Conservation (phyloP, 2,329 filamentous ascomycete species). For the Hypoxylon sp. region DNA sequence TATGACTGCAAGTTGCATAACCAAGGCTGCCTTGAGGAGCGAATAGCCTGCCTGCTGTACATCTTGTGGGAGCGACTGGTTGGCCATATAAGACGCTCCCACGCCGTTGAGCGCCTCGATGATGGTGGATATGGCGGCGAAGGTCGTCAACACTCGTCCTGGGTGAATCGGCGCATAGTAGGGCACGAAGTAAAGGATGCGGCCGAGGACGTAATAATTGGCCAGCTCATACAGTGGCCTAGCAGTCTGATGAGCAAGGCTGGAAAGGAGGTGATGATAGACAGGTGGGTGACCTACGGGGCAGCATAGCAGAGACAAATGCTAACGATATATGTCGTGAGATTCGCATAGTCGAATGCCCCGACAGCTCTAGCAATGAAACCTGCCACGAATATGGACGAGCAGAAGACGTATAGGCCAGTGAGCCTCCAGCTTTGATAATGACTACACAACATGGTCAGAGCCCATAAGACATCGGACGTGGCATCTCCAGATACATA, state of each 20-base stretch:
- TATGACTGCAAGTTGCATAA: conserved; percentile 64
- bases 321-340: conserved; percentile 54
- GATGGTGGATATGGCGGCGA: conserved; percentile 53
- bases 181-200: conserved; percentile 65
- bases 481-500: conserved; percentile 47
- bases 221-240: conserved; percentile 63
- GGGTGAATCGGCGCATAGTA: conserved; percentile 60
- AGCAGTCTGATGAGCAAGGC: conserved; percentile 1
- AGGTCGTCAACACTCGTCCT: conserved; percentile 51
- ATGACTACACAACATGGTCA: conserved; percentile 48
- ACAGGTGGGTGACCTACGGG: conserved; percentile 40
- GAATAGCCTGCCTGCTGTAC: conserved; percentile 53
- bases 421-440: conserved; percentile 66
- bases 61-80: conserved; percentile 50
- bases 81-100: conserved; percentile 57
- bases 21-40: conserved; percentile 59
- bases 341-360: conserved; percentile 55
- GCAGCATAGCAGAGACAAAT: conserved; percentile 48
- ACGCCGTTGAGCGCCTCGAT: conserved; percentile 59
- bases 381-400: conserved; percentile 62
- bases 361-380: conserved; percentile 59
- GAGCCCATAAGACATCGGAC: neutral
- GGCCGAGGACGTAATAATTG: conserved; percentile 65
- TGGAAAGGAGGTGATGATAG: neutral
- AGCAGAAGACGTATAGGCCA: conserved; percentile 61